Percentiles rank a stretch among this genome's conserved stretches.
Conservation (phyloP, 495 filamentous ascomycete species). For the Tetracladium setigerum region DNA sequence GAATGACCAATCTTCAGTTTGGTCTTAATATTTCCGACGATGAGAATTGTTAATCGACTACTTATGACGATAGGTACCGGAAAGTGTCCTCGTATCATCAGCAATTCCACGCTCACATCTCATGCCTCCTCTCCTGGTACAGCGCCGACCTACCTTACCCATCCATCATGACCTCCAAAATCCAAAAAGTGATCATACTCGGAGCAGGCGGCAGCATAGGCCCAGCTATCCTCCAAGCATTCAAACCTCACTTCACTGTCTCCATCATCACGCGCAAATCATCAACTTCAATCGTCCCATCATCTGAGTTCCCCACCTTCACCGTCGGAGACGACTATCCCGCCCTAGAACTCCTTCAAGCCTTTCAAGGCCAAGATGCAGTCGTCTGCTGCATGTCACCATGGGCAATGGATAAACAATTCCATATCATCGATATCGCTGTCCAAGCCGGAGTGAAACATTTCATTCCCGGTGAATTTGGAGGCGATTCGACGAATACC, state of each 20-base stretch:
- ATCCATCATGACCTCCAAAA: constrained; percentile 1
- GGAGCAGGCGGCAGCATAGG: constrained; percentile 50
- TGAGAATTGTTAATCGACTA: no score
- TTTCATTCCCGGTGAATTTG: constrained; percentile 56
- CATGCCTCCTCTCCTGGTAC: no score
- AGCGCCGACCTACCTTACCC: no score
- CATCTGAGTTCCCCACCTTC: constrained; percentile 18
- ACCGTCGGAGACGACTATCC: background rate
- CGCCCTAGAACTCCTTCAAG: constrained; percentile 35
- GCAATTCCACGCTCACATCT: no score
- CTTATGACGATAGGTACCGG: no score
- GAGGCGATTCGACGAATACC: constrained; percentile 37
- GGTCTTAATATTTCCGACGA: no score
- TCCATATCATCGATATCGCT: constrained; percentile 50
- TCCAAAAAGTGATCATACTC: constrained; percentile 22
- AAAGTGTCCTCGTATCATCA: no score
- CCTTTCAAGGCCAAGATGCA: constrained; percentile 46
- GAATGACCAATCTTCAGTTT: no score
- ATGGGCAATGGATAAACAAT: constrained; percentile 31
- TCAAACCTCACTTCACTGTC: constrained; percentile 45
- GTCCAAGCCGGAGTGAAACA: constrained; percentile 47
- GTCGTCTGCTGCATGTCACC: constrained; percentile 42
- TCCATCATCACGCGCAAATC: constrained; percentile 45
- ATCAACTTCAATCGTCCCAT: constrained; percentile 33
- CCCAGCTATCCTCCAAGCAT: constrained; percentile 39